Percentiles rank a stretch among this genome's conserved stretches.
These are phyloP conservation scores for Aspergillus egyptiacus DNA, from an alignment of 495 filamentous ascomycete species.

Conservation along the genomic window DNA sequence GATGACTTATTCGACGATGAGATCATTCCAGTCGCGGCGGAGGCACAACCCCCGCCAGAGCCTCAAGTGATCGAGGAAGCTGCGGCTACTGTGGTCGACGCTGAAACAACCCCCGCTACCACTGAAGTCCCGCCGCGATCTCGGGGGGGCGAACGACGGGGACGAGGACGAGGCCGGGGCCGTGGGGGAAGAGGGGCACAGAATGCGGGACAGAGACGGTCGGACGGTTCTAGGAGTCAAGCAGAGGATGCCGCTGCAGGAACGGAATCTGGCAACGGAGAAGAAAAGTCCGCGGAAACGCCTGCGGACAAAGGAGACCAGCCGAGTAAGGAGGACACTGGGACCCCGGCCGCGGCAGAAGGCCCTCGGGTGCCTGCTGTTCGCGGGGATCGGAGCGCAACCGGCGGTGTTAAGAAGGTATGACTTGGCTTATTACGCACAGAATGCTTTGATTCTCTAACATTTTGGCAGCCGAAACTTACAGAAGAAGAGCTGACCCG, in stretches of 20 bases:
- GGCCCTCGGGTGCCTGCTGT: constrained; percentile 47
- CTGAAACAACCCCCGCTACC: constrained; percentile 10
- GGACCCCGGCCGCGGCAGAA: constrained; percentile 22
- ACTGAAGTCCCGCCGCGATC: constrained; percentile 26
- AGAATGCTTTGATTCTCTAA: constrained; percentile 8
- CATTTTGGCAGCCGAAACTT: constrained; percentile 49
- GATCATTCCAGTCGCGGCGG: constrained; percentile 53
- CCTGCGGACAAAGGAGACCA: constrained; percentile 18
- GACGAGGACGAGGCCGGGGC: constrained; percentile 31
- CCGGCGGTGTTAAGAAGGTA: constrained; percentile 55
- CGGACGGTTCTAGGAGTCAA: constrained; percentile 22
- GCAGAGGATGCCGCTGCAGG: constrained; percentile 14
- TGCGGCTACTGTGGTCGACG: constrained; percentile 13
- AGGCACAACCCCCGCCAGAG: constrained; percentile 29
- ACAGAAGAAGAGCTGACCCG: constrained; percentile 62
- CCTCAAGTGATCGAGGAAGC: constrained; percentile 14
- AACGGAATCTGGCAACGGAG: constrained; percentile 12
- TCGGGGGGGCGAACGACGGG: constrained; percentile 33
- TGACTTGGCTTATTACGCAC: constrained; percentile 1
- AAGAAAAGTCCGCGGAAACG: constrained; percentile 12
- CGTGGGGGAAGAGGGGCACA: constrained; percentile 27
- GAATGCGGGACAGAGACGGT: constrained; percentile 26
- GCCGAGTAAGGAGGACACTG: constrained; percentile 19
- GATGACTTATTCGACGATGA: constrained; percentile 72
- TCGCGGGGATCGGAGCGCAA: constrained; percentile 62